Evolutionary conservation across 176 grass and related monocot species (phyloP).

Genomic region (Triticum timopheevii): DNA sequence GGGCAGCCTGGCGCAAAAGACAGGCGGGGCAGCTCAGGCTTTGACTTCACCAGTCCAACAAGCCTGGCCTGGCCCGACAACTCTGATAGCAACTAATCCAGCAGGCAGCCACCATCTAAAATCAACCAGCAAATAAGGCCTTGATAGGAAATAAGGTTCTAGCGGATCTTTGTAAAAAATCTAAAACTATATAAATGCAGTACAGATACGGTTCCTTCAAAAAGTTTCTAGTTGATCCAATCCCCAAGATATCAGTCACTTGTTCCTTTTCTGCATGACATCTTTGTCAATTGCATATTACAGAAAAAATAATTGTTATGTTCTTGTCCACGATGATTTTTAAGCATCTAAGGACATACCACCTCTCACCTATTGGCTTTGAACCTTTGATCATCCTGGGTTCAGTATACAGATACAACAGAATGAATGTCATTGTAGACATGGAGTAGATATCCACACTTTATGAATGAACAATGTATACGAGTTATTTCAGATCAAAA

Average conservation of each 20-base stretch:
- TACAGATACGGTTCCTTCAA: background rate
- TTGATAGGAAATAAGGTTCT: background rate
- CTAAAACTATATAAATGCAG: background rate
- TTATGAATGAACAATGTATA: background rate
- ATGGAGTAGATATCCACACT: background rate
- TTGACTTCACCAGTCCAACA: background rate
- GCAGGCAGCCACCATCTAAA: background rate
- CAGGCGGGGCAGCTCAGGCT: background rate
- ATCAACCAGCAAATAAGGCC: background rate
- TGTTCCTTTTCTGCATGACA: background rate
- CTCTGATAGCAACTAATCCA: background rate
- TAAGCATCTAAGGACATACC: background rate
- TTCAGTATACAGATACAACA: background rate
- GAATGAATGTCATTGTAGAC: background rate
- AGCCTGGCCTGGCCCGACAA: background rate
- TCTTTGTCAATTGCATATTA: background rate
- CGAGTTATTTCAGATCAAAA: constrained; percentile 29
- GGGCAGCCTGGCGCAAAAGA: background rate
- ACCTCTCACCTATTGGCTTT: background rate
- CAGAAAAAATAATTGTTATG: background rate
- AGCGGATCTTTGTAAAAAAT: background rate
- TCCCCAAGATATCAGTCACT: constrained; percentile 1
- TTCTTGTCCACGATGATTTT: background rate
- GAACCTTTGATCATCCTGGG: background rate
- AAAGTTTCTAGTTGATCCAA: background rate